These are phyloP conservation scores for Millerozyma acaciae DNA, from an alignment of 805 yeast genomes.

Conservation along the genomic window DNA sequence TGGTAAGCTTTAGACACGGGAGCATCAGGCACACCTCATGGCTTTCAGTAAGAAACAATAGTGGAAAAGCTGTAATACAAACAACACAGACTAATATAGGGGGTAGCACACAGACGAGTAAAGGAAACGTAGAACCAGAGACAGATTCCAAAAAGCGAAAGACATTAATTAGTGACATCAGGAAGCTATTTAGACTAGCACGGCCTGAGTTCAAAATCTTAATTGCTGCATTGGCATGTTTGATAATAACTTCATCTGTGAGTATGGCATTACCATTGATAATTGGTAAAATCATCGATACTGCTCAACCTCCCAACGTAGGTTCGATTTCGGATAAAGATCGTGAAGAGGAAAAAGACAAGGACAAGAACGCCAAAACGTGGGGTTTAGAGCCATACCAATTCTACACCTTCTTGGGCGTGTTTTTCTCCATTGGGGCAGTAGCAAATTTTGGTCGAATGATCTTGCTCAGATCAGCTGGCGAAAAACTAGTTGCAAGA, in stretches of 20 bases:
- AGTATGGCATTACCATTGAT: conserved; percentile 78
- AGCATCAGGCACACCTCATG: no score
- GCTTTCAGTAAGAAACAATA: no score
- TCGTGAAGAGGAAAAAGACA: background rate
- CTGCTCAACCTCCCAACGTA: conserved; percentile 40
- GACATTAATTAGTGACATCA: conserved; percentile 13
- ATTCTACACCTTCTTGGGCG: conserved; percentile 60
- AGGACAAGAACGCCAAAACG: conserved; percentile 7
- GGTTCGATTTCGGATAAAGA: conserved; percentile 40
- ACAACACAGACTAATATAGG: no score
- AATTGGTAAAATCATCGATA: conserved; percentile 83
- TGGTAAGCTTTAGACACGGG: no score
- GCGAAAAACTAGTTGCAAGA: conserved; percentile 84
- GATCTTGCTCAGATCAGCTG: conserved; percentile 69
- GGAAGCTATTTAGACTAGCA: conserved; percentile 21
- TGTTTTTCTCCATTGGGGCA: conserved; percentile 69
- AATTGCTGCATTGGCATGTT: conserved; percentile 55
- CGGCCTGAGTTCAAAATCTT: conserved; percentile 50
- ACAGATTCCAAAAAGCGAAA: background rate
- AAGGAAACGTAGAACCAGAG: background rate
- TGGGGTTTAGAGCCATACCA: conserved; percentile 60
- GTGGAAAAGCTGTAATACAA: no score
- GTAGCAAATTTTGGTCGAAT: conserved; percentile 77
- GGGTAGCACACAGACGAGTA: no score
- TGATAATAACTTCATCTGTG: conserved; percentile 70